phyloP scores from a whole-genome alignment of 352 stramenopile species.

The Globisporangium cystogenes region DNA sequence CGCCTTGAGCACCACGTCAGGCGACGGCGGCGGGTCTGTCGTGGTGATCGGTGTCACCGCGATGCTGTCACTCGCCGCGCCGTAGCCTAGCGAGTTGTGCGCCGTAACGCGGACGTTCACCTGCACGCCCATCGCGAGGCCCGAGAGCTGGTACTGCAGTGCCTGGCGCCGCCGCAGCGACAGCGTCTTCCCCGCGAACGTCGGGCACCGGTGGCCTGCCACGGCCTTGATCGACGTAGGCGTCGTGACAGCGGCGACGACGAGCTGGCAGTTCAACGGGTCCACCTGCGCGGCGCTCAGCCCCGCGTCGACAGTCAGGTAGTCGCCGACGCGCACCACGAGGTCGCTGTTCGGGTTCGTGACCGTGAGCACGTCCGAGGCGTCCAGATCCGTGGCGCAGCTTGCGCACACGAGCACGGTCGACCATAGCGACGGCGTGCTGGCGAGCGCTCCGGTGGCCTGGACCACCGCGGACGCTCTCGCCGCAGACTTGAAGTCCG shows the following conservation, averaged over 20 bases:
- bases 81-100: slow-evolving; percentile 92
- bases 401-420: slow-evolving; percentile 30
- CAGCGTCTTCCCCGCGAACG: slow-evolving; percentile 36
- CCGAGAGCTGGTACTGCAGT: slow-evolving; percentile 74
- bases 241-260: slow-evolving; percentile 23
- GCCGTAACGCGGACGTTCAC: slow-evolving; percentile 89
- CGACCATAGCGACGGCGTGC: slow-evolving; percentile 37
- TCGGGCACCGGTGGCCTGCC: slow-evolving; percentile 34
- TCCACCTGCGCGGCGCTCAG: slow-evolving; percentile 9
- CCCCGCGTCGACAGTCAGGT: slow-evolving; percentile 42
- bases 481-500: slow-evolving; percentile 47
- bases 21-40: slow-evolving; percentile 82
- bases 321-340: slow-evolving; percentile 24
- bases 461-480: slow-evolving; percentile 36
- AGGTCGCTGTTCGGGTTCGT: slow-evolving; percentile 23
- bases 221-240: slow-evolving; percentile 27
- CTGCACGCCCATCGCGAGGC: slow-evolving; percentile 78
- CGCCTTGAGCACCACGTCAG: slow-evolving; percentile 45
- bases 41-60: slow-evolving; percentile 78
- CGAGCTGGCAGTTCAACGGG: slow-evolving; percentile 42
- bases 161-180: slow-evolving; percentile 45
- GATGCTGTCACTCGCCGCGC: slow-evolving; percentile 53
- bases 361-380: slow-evolving; percentile 19
- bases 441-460: slow-evolving; percentile 3
- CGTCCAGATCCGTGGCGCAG: slow-evolving; percentile 37